phyloP scores from a whole-genome alignment of 225 moss, liverwort and hornwort genomes.

The Marchantia polymorpha region DNA sequence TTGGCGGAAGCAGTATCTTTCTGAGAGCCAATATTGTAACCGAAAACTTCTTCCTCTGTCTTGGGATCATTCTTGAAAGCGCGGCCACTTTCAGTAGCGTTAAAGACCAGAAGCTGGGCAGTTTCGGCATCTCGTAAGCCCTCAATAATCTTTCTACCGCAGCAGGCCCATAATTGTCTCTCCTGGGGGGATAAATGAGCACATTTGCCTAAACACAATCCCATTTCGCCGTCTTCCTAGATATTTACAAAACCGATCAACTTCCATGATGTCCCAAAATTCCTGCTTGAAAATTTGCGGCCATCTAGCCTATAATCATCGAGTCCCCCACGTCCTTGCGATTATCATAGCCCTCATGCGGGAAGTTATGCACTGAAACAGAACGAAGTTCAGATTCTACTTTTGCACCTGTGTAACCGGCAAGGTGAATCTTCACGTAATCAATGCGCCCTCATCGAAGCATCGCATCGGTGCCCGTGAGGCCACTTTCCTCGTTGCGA shows the following conservation, averaged over 20 bases:
- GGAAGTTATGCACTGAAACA: background rate
- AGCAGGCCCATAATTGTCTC: constrained; percentile 20
- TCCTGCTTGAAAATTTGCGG: background rate
- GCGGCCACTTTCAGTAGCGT: background rate
- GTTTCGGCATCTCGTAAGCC: constrained; percentile 20
- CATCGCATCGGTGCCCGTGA: background rate
- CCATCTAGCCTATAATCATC: constrained; percentile 7
- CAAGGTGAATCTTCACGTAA: background rate
- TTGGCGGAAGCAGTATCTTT: constrained; percentile 7
- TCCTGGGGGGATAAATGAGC: constrained; percentile 14
- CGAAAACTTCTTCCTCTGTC: constrained; percentile 29
- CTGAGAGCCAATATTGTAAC: constrained; percentile 25
- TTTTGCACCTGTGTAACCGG: background rate
- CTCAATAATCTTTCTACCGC: constrained; percentile 23
- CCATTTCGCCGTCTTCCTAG: constrained; percentile 19
- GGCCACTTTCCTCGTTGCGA: background rate
- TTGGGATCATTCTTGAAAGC: constrained; percentile 19
- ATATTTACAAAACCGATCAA: background rate
- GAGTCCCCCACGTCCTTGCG: background rate
- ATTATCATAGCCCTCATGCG: background rate
- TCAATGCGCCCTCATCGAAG: background rate
- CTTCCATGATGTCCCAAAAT: background rate
- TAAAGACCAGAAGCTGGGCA: constrained; percentile 26
- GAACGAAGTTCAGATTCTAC: background rate
- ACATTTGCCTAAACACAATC: constrained; percentile 40